phyloP scores from a whole-genome alignment of 116 monocot genomes.

The Iris pallida region DNA sequence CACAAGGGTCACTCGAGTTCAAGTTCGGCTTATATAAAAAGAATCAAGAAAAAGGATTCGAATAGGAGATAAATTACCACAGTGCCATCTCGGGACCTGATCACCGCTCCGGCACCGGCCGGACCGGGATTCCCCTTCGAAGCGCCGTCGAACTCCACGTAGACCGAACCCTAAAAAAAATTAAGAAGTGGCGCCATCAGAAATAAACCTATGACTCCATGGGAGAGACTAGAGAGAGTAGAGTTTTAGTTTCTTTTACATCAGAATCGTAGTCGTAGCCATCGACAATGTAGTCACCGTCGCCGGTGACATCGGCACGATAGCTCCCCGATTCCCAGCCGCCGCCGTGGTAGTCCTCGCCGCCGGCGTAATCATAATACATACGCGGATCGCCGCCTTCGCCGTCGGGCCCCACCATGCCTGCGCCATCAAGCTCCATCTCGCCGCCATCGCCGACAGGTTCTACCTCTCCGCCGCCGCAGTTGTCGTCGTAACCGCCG shows the following conservation, averaged over 20 bases:
- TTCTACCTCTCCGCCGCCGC: not conserved
- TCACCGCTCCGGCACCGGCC: conserved; percentile 41
- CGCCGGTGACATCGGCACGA: not conserved
- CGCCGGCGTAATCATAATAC: not conserved
- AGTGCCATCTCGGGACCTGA: conserved; percentile 28
- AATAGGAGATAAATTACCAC: conserved; percentile 20
- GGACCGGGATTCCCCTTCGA: conserved; percentile 40
- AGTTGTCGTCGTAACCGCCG: not conserved
- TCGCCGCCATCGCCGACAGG: not conserved
- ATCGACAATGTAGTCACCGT: not conserved
- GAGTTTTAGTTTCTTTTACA: not conserved
- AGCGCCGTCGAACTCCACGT: conserved; percentile 37
- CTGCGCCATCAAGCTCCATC: not conserved
- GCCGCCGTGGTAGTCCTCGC: not conserved
- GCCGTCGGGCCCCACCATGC: not conserved
- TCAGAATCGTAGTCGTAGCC: not conserved
- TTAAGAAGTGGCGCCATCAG: too few species aligned
- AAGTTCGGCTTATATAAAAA: too few species aligned
- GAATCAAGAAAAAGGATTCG: too few species aligned
- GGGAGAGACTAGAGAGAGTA: too few species aligned
- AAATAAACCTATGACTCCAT: too few species aligned
- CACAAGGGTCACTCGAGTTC: too few species aligned
- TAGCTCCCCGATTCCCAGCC: not conserved
- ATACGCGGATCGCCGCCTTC: not conserved
- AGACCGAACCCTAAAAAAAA: too few species aligned